Evolutionary conservation across 345 rosid species (phyloP), one percentile per base, ranked within the genome.

Genomic region (Odontarrhena argentea): DNA sequence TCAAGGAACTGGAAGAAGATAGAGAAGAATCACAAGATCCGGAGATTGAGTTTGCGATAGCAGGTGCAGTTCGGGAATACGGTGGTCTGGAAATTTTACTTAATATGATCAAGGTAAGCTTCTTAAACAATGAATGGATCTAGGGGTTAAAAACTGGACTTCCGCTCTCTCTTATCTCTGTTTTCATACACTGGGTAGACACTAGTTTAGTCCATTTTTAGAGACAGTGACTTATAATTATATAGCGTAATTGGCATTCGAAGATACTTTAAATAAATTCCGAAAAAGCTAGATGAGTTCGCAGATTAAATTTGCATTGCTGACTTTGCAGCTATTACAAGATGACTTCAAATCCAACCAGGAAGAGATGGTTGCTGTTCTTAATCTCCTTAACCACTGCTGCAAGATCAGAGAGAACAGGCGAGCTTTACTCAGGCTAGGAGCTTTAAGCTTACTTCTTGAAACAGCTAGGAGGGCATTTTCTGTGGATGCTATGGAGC

Each of bases 21-120:
- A 91, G 97, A 78, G 99, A 91, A 74, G 99, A 94, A 65, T 88
- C 96, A 34, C 97, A 84, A 81, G 99, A 94, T 80, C 99, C 99
- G 18, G 99, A 94, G 83, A 78, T 91, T 53, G 97, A 94, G 80
- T 94, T 94, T 85, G 96, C 96, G 67, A 91, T 94, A 77, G 96
- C 97, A 15, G 91, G 99, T 80, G 96, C 99, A 49, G 99, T 94
- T 63, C 87, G 84, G 48, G 97, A 94, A 55, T 91, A 69, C 81
- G 96, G 83, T 68, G 99, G 99, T 46, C 85, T 94, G 70, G 91
- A 87, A 84, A 88, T 91, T 73, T 83, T 94, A 55, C 80, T 94
- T 63, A 84, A 77, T 81, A 86, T 94, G 93, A 87, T 91, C 78
- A 84, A 86, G 99, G 99, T 91, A 77, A 47, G 76, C 71, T 40